Base-by-base conservation (phyloP, 2,329 filamentous ascomycete genomes). In the Colletotrichum siamense region DNA sequence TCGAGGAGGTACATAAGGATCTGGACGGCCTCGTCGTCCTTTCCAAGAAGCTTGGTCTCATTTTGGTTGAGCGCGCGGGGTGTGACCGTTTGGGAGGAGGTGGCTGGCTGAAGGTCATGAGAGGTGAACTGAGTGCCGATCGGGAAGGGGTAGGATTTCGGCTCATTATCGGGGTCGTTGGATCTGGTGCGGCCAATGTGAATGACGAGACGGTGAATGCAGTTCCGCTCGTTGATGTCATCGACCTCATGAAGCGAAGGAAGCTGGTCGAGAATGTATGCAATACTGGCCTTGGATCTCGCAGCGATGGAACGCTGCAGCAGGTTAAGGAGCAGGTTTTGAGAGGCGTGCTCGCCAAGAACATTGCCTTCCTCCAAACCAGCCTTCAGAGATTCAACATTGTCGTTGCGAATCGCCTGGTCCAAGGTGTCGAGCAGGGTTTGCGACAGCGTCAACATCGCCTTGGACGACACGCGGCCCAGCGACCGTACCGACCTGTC, bases 201-300 rank as follows among this genome's bases (percentile, higher is more conserved):
- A 76, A 99, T 98, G 57, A 99, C 94, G 4, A 99, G 89, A 10
- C 97, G 93, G 83, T 99, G 97, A 65, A 99, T 92, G 83, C 95
- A 97, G 83, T 98, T 99, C 15, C 97, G 94, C 80, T 94, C 93
- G 85, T 99, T 98, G 82, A 99, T 95, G 82, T 99, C 97, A 79
- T 98, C 95, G 4, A 94, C 91, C 82, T 98, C 96, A 66, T 98
- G 93, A 4, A 99, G 89, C 2, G 91, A 93, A 61, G 92, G 90
- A 68, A 97, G 89, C 57, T 92, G 90, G 13, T 88, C 86, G 4
- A 99, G 84, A 2, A 99, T 89, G 74, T 90, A 91, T n/a, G 90
- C 87, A 66, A 98, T 94, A 81, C 92, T 96, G 28, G 88, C 85
- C 80, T 91, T 93, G 0, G 95, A 92, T 67, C 92, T 91, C 73